Base-by-base conservation (phyloP, 2,329 filamentous ascomycete genomes). In the Graphilbum fragrans region DNA sequence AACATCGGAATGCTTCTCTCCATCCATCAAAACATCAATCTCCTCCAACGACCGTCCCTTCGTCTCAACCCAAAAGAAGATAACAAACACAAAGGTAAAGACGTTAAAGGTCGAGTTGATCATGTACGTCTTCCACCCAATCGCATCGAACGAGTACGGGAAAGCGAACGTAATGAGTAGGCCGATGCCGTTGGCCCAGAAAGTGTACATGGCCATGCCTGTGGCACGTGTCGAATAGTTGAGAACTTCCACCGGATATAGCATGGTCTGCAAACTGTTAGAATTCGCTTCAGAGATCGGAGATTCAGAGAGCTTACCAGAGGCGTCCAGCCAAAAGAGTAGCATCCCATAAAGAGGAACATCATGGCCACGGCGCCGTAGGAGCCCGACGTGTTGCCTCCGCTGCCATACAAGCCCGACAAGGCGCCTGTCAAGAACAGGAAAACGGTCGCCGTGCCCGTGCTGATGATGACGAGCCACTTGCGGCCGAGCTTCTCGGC, bases 341-440 rank as follows among this genome's bases (percentile, higher is more conserved):
- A 76, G 22, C 69, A 60, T 44, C 68, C 65, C 2, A 67, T 67
- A 45, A 72, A 73, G 32, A 75, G 56, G 55, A 73, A 75, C 39
- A 74, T 67, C 51, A 72, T 66, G 19, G 66, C 68, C 14, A 74
- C 41, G 7, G 44, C 42, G 29, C 34, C 46, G 34, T 45, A 45
- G 35, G 39, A 34, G 2, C 42, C 45, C 11, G 45, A 47, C 14
- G 19, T 41, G n/a, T 45, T 37, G 18, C 22, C 22, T 2, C 33
- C 34, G n/a, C 34, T 16, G 9, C 39, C 39, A 16, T 42, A 46
- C 1, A 22, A 11, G 17, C 38, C 38, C 5, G 42, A 42, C 11
- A 46, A 20, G 3, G 17, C 41, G 9, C 44, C 48, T 70, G 65
- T 19, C 66, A 69, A 45, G 66, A 66, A 46, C 18, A 46, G 19